Evolutionary conservation across 495 filamentous ascomycete genomes (phyloP).

Genomic region (Glarea lozoyensis): DNA sequence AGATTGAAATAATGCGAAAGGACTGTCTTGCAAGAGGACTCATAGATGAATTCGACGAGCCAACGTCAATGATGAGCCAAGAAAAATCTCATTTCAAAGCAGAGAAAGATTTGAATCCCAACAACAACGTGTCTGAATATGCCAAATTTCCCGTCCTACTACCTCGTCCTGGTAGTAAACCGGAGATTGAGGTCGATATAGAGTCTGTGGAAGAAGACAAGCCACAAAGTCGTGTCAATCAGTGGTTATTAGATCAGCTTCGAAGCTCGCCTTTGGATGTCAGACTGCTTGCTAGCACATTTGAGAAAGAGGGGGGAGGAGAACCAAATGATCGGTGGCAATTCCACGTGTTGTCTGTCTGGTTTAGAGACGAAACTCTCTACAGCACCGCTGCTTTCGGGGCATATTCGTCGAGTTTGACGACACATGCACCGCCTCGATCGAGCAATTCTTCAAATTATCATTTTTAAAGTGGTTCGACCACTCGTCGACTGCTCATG

Average conservation of each 20-base stretch:
- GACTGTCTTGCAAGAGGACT: constrained; percentile 5
- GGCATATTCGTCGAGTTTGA: not conserved
- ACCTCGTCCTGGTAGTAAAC: not conserved
- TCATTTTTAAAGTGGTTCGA: constrained; percentile 1
- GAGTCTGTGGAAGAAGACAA: not conserved
- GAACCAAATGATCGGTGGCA: constrained; percentile 3
- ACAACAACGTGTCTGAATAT: constrained; percentile 4
- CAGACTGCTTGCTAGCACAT: constrained; percentile 9
- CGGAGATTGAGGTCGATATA: not conserved
- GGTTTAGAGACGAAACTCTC: constrained; percentile 12
- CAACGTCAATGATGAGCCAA: constrained; percentile 1
- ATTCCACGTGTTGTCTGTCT: constrained; percentile 4
- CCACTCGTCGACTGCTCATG: too few species aligned
- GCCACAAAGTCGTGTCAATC: constrained; percentile 5
- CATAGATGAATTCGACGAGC: constrained; percentile 10
- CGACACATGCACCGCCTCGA: not conserved
- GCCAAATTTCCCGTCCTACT: constrained; percentile 7
- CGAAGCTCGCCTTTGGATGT: constrained; percentile 9
- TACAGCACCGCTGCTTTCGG: not conserved
- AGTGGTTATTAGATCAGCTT: constrained; percentile 8
- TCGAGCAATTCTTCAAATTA: not conserved
- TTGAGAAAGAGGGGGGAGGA: not conserved
- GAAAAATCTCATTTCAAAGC: constrained; percentile 3
- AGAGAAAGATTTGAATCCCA: constrained; percentile 5
- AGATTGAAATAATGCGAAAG: constrained; percentile 1